phyloP scores from a whole-genome alignment of 1,284 basidiomycete genomes.

The Ceratobasidium sp. region DNA sequence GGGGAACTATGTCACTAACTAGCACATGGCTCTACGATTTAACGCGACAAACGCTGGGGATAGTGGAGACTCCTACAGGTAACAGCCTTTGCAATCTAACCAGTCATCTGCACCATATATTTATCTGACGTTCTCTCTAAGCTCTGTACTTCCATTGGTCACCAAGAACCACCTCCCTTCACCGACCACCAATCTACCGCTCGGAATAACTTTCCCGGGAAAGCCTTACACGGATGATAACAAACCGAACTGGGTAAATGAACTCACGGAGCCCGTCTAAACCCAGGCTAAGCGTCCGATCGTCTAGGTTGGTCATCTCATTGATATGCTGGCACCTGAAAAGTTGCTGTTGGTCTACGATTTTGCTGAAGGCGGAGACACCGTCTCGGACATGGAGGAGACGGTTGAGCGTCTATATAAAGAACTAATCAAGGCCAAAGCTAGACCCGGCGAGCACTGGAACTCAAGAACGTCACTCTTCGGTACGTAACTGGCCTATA shows the following conservation, averaged over 20 bases:
- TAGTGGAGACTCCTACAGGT: slow-evolving; percentile 43
- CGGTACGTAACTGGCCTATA: slow-evolving; percentile 5
- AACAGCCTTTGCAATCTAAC: neutral
- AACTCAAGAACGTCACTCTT: slow-evolving; percentile 36
- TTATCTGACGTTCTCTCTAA: neutral
- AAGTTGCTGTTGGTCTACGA: slow-evolving; percentile 38
- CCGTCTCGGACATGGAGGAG: slow-evolving; percentile 20
- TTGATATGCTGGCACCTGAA: slow-evolving; percentile 1
- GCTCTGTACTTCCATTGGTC: slow-evolving; percentile 17
- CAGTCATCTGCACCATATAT: neutral
- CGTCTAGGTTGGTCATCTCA: slow-evolving; percentile 42
- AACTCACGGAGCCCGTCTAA: neutral
- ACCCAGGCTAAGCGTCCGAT: neutral
- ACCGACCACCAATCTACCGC: slow-evolving; percentile 33
- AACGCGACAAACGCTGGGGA: neutral
- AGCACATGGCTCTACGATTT: neutral
- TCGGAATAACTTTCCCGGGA: slow-evolving; percentile 44
- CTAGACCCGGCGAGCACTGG: slow-evolving; percentile 25
- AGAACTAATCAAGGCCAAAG: neutral
- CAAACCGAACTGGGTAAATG: slow-evolving; percentile 25
- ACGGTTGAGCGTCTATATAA: slow-evolving; percentile 23
- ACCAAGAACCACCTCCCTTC: neutral
- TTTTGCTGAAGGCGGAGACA: slow-evolving; percentile 47
- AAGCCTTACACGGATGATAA: slow-evolving; percentile 29
- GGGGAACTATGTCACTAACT: neutral